Percentiles rank a stretch among this genome's conserved stretches.
Evolutionary conservation across 2,329 filamentous ascomycete species (phyloP).

Genomic region (Aphanocladium album): DNA sequence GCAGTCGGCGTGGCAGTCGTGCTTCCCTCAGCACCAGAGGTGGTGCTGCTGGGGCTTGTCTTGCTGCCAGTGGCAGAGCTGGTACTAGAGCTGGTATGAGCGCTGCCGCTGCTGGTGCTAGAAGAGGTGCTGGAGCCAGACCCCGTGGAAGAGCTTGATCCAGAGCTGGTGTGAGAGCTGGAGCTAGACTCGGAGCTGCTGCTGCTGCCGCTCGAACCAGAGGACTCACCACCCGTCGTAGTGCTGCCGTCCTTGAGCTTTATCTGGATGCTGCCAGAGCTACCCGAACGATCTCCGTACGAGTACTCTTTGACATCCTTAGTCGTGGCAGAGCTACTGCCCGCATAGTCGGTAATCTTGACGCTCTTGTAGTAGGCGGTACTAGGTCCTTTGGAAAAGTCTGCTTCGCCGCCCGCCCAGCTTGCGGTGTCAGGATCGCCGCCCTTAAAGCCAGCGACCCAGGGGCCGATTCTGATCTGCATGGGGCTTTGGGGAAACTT

Average conservation of each 20-base stretch:
- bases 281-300: constrained; percentile 37
- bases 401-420: constrained; percentile 56
- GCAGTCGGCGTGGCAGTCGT: background rate
- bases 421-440: constrained; percentile 66
- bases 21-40: background rate
- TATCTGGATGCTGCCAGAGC: constrained; percentile 37
- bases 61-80: background rate
- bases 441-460: constrained; percentile 53
- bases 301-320: constrained; percentile 36
- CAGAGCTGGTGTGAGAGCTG: background rate
- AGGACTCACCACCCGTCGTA: background rate
- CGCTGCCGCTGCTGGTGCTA: background rate
- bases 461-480: constrained; percentile 64
- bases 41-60: background rate
- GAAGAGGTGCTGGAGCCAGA: background rate
- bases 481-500: constrained; percentile 68
- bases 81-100: background rate
- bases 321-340: constrained; percentile 27
- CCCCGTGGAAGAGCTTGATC: background rate
- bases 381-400: constrained; percentile 40
- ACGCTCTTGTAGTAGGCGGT: constrained; percentile 41
- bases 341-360: constrained; percentile 39
- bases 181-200: background rate
- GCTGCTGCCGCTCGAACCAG: background rate
- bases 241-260: background rate